These are phyloP conservation scores for Ceratobasidium sp. DNA, from an alignment of 1,284 basidiomycete species.

Conservation along the genomic window DNA sequence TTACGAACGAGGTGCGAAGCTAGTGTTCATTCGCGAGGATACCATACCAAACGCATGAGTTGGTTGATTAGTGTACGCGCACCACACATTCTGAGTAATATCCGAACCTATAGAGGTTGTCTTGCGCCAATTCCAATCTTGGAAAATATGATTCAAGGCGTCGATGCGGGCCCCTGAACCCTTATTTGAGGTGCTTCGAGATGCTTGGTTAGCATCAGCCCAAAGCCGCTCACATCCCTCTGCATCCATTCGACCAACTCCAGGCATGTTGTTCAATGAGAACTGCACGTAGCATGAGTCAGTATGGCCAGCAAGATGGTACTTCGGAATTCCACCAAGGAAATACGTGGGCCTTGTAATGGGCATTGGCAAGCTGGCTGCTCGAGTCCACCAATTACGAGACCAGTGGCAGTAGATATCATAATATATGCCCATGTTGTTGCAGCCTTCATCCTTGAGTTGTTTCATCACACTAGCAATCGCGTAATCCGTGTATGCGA, in stretches of 20 bases:
- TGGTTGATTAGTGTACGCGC: too few relatives aligned
- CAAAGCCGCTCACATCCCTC: constrained; percentile 16
- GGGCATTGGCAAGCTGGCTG: background rate
- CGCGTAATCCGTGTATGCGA: constrained; percentile 27
- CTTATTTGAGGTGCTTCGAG: constrained; percentile 5
- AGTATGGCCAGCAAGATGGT: constrained; percentile 5
- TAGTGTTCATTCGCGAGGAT: too few relatives aligned
- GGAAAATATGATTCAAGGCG: background rate
- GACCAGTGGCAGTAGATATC: constrained; percentile 31
- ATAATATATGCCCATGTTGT: constrained; percentile 2
- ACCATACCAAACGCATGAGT: too few relatives aligned
- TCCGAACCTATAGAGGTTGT: background rate
- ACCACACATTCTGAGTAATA: too few relatives aligned
- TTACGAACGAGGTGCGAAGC: background rate
- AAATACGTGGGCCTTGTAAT: background rate
- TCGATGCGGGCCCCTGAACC: background rate
- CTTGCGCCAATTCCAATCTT: constrained; percentile 23
- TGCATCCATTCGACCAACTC: constrained; percentile 5
- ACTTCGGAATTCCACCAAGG: constrained; percentile 18
- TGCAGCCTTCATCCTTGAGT: background rate
- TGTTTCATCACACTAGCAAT: background rate
- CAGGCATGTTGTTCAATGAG: background rate
- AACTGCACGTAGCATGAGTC: background rate
- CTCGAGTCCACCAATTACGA: background rate
- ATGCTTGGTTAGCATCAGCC: constrained; percentile 19